These are phyloP conservation scores for Hsuehochloa calcarea DNA, from an alignment of 176 grass and related monocot genomes.

Conservation along the genomic window DNA sequence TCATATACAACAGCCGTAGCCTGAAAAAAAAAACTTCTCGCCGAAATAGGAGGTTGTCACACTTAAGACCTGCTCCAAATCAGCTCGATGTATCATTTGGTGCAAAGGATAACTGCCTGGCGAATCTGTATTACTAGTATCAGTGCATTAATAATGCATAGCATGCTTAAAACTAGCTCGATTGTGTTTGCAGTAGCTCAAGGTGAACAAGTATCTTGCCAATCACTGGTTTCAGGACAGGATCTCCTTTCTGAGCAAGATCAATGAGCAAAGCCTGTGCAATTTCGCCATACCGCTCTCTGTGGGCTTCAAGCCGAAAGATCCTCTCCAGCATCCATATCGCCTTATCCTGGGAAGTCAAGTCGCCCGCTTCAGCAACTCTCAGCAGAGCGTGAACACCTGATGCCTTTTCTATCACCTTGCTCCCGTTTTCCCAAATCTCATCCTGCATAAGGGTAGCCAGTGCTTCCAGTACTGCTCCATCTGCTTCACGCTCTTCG, in stretches of 20 bases:
- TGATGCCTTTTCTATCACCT: constrained; percentile 53
- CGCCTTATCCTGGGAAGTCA: constrained; percentile 65
- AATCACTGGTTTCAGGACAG: constrained; percentile 67
- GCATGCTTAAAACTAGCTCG: constrained; percentile 65
- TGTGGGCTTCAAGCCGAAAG: constrained; percentile 57
- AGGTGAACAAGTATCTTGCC: constrained; percentile 87
- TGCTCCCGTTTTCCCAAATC: constrained; percentile 67
- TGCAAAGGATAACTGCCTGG: background rate
- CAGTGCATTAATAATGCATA: background rate
- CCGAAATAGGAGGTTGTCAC: background rate
- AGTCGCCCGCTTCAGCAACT: constrained; percentile 49
- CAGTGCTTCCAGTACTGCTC: constrained; percentile 61
- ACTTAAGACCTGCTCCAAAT: background rate
- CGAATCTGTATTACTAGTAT: background rate
- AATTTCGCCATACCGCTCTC: constrained; percentile 53
- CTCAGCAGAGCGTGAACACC: constrained; percentile 69
- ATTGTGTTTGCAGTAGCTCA: constrained; percentile 75
- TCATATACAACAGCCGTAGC: background rate
- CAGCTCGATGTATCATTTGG: background rate
- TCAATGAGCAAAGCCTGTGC: constrained; percentile 71
- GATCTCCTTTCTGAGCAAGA: constrained; percentile 67
- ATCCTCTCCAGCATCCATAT: constrained; percentile 87
- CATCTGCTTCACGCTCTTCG: constrained; percentile 58
- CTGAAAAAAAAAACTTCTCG: no score
- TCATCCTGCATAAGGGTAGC: constrained; percentile 73